Evolutionary conservation across 2,329 filamentous ascomycete genomes (phyloP).

Genomic region (Ophiocordyceps camponoti-saundersi): DNA sequence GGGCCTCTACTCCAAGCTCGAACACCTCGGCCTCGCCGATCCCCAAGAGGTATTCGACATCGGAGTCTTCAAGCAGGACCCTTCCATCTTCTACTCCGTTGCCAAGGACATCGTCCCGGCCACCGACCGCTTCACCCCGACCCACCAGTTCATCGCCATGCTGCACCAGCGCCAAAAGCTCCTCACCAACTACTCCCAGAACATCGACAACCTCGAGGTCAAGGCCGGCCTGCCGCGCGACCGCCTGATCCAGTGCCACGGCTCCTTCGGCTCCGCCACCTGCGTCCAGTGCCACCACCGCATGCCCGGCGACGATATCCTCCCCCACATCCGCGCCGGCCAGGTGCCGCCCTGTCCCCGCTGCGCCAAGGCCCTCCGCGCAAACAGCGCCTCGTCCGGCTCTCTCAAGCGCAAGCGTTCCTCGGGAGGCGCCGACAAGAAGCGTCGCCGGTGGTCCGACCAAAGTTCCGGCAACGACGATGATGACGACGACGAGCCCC

Average conservation of each 20-base stretch:
- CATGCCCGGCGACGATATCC: constrained; percentile 61
- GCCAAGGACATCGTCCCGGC: constrained; percentile 80
- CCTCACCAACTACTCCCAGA: constrained; percentile 94
- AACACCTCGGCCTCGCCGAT: constrained; percentile 59
- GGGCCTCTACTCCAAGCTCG: constrained; percentile 76
- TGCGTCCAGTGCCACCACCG: constrained; percentile 69
- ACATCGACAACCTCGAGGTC: constrained; percentile 91
- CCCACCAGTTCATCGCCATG: constrained; percentile 82
- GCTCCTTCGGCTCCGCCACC: constrained; percentile 82
- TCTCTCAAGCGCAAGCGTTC: constrained; percentile 21
- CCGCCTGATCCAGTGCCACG: constrained; percentile 89
- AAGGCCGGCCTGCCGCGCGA: constrained; percentile 66
- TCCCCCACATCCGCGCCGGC: constrained; percentile 59
- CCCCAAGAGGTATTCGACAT: constrained; percentile 96
- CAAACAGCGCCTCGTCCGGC: constrained; percentile 5
- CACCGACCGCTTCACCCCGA: constrained; percentile 69
- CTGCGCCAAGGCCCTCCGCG: constrained; percentile 41
- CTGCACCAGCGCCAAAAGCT: constrained; percentile 79
- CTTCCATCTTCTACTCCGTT: constrained; percentile 76
- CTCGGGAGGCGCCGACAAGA: constrained; percentile 21
- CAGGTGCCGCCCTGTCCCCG: constrained; percentile 60
- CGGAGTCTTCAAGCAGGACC: constrained; percentile 67
- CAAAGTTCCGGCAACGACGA: constrained; percentile 24
- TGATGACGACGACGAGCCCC: constrained; percentile 38
- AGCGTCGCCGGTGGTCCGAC: constrained; percentile 17